Evolutionary conservation across 2,329 filamentous ascomycete genomes (phyloP).

Genomic region (Neophaeococcomyces aloes): DNA sequence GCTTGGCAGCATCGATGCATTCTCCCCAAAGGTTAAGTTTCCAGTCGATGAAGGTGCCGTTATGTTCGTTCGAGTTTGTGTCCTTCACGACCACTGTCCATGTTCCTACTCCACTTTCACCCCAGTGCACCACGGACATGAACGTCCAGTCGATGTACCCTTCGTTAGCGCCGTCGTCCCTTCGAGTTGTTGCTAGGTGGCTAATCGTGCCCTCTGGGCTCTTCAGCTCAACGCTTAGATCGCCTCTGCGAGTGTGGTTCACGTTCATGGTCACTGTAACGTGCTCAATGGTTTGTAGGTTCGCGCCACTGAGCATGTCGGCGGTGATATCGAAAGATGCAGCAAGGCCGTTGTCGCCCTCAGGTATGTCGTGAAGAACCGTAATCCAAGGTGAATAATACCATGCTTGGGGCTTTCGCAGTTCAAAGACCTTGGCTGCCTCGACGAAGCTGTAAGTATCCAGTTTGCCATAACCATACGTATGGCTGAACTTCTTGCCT

Average conservation of each 20-base stretch:
- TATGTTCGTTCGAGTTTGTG: conserved; percentile 62
- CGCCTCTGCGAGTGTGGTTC: conserved; percentile 73
- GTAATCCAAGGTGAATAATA: conserved; percentile 88
- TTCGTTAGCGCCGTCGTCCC: conserved; percentile 50
- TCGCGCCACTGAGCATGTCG: conserved; percentile 69
- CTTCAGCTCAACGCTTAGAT: conserved; percentile 82
- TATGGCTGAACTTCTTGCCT: conserved; percentile 83
- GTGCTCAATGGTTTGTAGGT: conserved; percentile 80
- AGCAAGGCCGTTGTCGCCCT: conserved; percentile 69
- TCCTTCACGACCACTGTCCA: conserved; percentile 92
- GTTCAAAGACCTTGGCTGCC: conserved; percentile 70
- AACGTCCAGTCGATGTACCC: conserved; percentile 97
- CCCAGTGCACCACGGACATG: conserved; percentile 97
- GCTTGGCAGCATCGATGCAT: conserved; percentile 62
- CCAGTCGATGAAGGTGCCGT: conserved; percentile 79
- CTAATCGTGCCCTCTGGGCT: conserved; percentile 74
- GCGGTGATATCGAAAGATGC: conserved; percentile 73
- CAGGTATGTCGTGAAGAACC: conserved; percentile 73
- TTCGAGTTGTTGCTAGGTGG: conserved; percentile 67
- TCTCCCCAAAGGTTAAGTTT: conserved; percentile 92
- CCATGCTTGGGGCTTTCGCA: conserved; percentile 94
- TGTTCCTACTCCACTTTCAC: conserved; percentile 72
- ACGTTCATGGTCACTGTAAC: conserved; percentile 98
- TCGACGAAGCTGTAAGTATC: conserved; percentile 81
- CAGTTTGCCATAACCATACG: conserved; percentile 90